These are phyloP conservation scores for Candida saitoana DNA, from an alignment of 805 yeast species.

Conservation along the genomic window DNA sequence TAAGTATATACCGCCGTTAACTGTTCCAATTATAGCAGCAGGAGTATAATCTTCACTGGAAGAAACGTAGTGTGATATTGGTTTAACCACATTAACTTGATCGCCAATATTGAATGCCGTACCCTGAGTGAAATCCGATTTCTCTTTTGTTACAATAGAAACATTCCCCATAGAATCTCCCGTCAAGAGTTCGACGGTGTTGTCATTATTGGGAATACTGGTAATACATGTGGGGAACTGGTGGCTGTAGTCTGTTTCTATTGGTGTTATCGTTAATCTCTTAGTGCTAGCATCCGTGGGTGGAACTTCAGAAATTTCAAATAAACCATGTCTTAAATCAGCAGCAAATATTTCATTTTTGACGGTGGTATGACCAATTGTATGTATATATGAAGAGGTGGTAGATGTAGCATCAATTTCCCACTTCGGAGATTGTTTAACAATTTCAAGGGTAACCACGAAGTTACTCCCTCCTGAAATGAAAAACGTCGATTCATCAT, in stretches of 20 bases:
- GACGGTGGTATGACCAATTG: conserved; percentile 6
- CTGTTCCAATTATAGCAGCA: conserved; percentile 23
- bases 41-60: background rate
- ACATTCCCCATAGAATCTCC: conserved; percentile 32
- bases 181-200: conserved; percentile 5
- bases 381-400: conserved; percentile 9
- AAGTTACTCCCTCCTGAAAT: conserved; percentile 17
- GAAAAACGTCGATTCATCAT: conserved; percentile 11
- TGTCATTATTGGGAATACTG: conserved; percentile 4
- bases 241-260: conserved; percentile 7
- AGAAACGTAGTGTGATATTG: conserved; percentile 1
- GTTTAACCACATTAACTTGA: conserved; percentile 22
- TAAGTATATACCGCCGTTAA: conserved; percentile 24
- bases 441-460: conserved; percentile 6
- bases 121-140: conserved; percentile 5
- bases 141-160: conserved; percentile 7
- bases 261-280: conserved; percentile 2
- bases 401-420: conserved; percentile 9
- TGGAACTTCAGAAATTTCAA: conserved; percentile 2
- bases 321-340: conserved; percentile 18
- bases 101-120: conserved; percentile 24
- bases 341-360: conserved; percentile 9
- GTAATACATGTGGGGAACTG: conserved; percentile 12
- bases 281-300: background rate
- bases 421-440: conserved; percentile 8